Evolutionary conservation across 192 early-diverging fungal genomes (phyloP), one percentile per base, ranked within the genome.

Genomic region (Backusella circina): DNA sequence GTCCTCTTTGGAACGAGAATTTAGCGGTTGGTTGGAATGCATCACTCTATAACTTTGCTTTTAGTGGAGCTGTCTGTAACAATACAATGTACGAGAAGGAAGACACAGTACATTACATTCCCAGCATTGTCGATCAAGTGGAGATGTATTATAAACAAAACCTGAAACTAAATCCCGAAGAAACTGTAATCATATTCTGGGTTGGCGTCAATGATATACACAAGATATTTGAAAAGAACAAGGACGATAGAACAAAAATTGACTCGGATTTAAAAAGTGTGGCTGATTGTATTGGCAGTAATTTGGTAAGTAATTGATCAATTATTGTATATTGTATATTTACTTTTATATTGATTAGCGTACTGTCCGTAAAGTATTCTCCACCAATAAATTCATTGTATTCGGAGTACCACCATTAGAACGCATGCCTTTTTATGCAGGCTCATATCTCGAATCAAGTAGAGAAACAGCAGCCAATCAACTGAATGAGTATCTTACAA

Each of bases 21-120:
- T 39, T 83, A 26, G 74, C 82, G 15, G 70, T 75, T 47, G 77
- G 77, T 1, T 83, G 82, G 82, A 64, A 79, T n/a, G 82, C 75
- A 2, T 39, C 74, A 1, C 57, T 83, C 1, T 71, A 83, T 23
- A 77, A 57, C 30, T 83, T 83, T 72, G 82, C 82, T 1, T 83
- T 74, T 71, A 72, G 65, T n/a, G 82, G 78, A 0, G 72, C 78
- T 1, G 74, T 73, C 0, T 83, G 82, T 67, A 64, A 82, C 8
- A 74, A 76, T 32, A 65, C 38, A 4, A 26, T 74, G 61, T 51
- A 66, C 67, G 15, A 28, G 30, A 44, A 18, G 1, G 50, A 44
- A 23, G 30, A 41, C 16, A 35, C 38, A 1, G 3, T 3, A 18
- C 23, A 41, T 30, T 47, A 16, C 16, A 70, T 70, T n/a, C 77